A percentile compares a stretch with the other conserved stretches of the same genome.
These are phyloP conservation scores for Talaromyces thailandensis DNA, from an alignment of 495 filamentous ascomycete genomes.

Conservation along the genomic window DNA sequence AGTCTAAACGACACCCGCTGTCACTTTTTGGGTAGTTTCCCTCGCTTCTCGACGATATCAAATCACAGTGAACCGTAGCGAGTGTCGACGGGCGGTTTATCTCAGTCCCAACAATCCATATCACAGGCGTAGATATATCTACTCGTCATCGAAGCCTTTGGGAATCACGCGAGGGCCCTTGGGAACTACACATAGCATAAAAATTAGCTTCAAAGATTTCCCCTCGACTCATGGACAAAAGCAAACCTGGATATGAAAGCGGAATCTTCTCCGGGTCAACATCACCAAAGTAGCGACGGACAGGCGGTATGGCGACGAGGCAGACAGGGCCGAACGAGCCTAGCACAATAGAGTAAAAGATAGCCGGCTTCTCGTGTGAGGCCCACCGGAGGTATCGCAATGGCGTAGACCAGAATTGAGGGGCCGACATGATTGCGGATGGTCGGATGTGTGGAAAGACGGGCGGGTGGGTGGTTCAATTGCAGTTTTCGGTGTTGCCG, in stretches of 20 bases:
- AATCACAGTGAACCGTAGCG: too few species aligned
- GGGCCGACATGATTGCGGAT: conserved; percentile 49
- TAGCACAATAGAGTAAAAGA: conserved; percentile 74
- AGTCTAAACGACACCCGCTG: not conserved
- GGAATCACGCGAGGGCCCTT: conserved; percentile 61
- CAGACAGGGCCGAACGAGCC: conserved; percentile 62
- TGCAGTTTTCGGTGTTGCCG: not conserved
- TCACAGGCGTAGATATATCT: conserved; percentile 7
- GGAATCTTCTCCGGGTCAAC: conserved; percentile 61
- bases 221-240: not conserved
- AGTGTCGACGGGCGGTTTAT: not conserved
- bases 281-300: conserved; percentile 62
- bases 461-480: not conserved
- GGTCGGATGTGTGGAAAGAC: conserved; percentile 11
- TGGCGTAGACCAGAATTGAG: conserved; percentile 75
- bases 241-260: conserved; percentile 83
- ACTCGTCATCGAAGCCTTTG: conserved; percentile 67
- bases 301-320: conserved; percentile 58
- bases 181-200: conserved; percentile 48
- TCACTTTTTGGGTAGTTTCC: not conserved
- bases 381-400: conserved; percentile 81
- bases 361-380: conserved; percentile 73
- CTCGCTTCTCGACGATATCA: not conserved
- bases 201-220: conserved; percentile 1
- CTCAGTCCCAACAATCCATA: not conserved